Evolutionary conservation across 805 yeast species (phyloP), one percentile per base, ranked within the genome.

Genomic region (Zygosaccharomyces rouxii): DNA sequence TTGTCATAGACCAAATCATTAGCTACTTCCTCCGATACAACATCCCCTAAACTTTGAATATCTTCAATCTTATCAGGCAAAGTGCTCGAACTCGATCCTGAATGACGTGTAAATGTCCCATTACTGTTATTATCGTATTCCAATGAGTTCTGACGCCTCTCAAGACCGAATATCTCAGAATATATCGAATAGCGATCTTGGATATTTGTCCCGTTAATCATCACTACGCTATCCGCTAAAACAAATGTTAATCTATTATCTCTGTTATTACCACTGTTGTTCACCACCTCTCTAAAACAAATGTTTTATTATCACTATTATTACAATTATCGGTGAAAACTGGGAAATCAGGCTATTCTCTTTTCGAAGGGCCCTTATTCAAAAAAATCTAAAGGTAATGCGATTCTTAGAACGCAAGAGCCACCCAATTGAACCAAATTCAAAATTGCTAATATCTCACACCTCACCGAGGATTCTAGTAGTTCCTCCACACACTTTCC

Each of bases 161-260:
- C 56, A 16, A 59, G 49, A 16, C 66, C 68, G 45, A 62, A 64
- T 1, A 62, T 58, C 25, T 64, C 64, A 7, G 58, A 47, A 48
- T 51, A 62, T n/a, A 59, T 45, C 14, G 55, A 50, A 22, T 51
- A 50, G 31, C 62, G 49, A 39, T 53, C 52, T 30, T 47, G 50
- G 23, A 50, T 35, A 35, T 48, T 45, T 28, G 49, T 39, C 16
- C 33, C 47, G 35, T 48, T 43, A 31, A 33, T 46, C 54, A 51
- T 51, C 30, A 38, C 28, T 22, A 38, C 28, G 16, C 25, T 16
- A 3, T 25, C 35, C 44, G 18, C 42, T 16, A 26, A 16, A 40
- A 16, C 31, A 29, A 11, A 29, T 30, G 4, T 11, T 14, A 5
- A 26, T 22, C 10, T 18, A 9, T 23, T 26, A 11, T 22, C 29